These are phyloP conservation scores for Pythium apleroticum DNA, from an alignment of 352 stramenopile species.

Conservation along the genomic window DNA sequence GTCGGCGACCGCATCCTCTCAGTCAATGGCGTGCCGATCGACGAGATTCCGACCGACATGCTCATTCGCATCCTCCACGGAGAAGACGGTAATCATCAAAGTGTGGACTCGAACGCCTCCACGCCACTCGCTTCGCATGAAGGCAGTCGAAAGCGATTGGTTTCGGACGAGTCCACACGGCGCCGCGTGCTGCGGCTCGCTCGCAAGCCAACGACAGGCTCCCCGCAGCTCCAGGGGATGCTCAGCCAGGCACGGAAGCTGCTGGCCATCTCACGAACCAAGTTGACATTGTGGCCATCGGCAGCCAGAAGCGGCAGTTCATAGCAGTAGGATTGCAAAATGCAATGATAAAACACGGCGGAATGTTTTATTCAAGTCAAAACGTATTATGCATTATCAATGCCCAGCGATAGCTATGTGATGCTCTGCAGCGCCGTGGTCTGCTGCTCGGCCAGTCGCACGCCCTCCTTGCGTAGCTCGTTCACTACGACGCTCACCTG, in stretches of 20 bases:
- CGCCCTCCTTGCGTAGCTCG: constrained; percentile 64
- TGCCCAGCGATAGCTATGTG: constrained; percentile 18
- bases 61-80: constrained; percentile 28
- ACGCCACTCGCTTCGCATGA: neutral
- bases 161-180: neutral
- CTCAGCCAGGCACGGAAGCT: constrained; percentile 17
- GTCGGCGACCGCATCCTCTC: constrained; percentile 30
- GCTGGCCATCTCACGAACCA: constrained; percentile 11
- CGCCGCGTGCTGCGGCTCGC: constrained; percentile 17
- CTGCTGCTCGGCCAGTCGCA: constrained; percentile 72
- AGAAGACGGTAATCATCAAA: neutral
- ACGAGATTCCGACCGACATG: constrained; percentile 33
- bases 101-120: neutral
- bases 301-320: neutral
- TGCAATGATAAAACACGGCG: neutral
- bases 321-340: neutral
- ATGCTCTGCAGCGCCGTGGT: constrained; percentile 69
- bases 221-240: constrained; percentile 6
- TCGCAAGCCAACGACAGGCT: neutral
- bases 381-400: neutral
- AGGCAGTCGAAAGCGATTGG: neutral
- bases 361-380: neutral
- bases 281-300: constrained; percentile 9
- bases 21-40: constrained; percentile 30
- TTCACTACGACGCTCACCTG: constrained; percentile 59